These are phyloP conservation scores for Pyrus pyrifolia DNA, from an alignment of 306 rosid species.

Conservation along the genomic window DNA sequence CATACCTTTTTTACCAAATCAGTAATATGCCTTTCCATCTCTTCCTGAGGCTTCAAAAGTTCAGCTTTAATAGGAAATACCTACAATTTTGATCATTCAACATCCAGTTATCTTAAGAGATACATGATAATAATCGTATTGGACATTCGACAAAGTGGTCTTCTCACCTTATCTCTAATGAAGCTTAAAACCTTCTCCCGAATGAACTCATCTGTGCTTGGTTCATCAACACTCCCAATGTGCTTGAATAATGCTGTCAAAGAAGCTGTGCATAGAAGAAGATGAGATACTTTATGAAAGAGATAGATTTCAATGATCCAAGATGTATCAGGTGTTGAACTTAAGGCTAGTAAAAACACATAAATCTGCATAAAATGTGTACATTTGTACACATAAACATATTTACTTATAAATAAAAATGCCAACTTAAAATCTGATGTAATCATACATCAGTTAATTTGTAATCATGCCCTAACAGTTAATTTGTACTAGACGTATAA, in stretches of 20 bases:
- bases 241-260: slow-evolving; percentile 94
- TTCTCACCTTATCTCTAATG: slow-evolving; percentile 79
- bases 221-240: slow-evolving; percentile 74
- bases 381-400: not conserved
- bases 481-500: not conserved
- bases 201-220: slow-evolving; percentile 56
- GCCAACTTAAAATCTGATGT: not conserved
- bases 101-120: slow-evolving; percentile 2
- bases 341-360: not conserved
- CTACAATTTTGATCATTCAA: slow-evolving; percentile 37
- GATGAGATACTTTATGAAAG: not conserved
- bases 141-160: not conserved
- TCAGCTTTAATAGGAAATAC: slow-evolving; percentile 85
- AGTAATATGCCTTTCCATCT: slow-evolving; percentile 97
- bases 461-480: not conserved
- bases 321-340: not conserved
- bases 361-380: not conserved
- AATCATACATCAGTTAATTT: not conserved
- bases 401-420: not conserved
- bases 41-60: slow-evolving; percentile 86
- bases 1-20: slow-evolving; percentile 82
- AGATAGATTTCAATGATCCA: not conserved
- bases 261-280: slow-evolving; percentile 62
- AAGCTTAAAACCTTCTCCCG: slow-evolving; percentile 89
- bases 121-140: slow-evolving; percentile 6